A percentile compares a stretch with the other conserved stretches of the same genome.
Conservation (phyloP, 148 eudicot genomes). For the Pharnaceum exiguum region DNA sequence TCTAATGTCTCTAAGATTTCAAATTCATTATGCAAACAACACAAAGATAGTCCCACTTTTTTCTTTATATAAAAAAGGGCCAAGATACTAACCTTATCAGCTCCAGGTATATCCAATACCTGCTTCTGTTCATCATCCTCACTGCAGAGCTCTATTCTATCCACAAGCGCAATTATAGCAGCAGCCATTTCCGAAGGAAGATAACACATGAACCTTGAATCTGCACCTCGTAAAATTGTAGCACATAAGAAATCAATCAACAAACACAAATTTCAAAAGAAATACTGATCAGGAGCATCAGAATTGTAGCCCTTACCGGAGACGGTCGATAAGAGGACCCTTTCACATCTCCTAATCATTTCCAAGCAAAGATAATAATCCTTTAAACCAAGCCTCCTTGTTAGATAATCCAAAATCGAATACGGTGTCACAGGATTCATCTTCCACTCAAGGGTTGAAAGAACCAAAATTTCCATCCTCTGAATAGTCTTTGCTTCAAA, state of each 20-base stretch:
- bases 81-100: constrained; percentile 37
- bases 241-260: background rate
- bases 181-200: constrained; percentile 65
- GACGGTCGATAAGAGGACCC: constrained; percentile 38
- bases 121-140: constrained; percentile 43
- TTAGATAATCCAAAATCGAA: constrained; percentile 56
- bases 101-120: constrained; percentile 42
- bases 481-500: constrained; percentile 64
- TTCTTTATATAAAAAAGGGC: background rate
- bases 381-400: constrained; percentile 52
- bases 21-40: background rate
- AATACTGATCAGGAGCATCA: background rate
- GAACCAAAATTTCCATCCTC: constrained; percentile 69
- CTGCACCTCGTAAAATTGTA: constrained; percentile 25
- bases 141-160: constrained; percentile 39
- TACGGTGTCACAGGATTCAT: constrained; percentile 75
- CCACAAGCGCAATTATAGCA: constrained; percentile 60
- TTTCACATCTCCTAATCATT: constrained; percentile 47
- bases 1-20: too few species aligned
- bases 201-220: constrained; percentile 44
- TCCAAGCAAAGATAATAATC: constrained; percentile 28
- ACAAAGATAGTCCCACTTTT: background rate
- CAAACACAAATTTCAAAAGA: background rate
- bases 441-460: constrained; percentile 59
- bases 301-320: constrained; percentile 31